phyloP scores from a whole-genome alignment of 805 yeast species.

The Yarrowia sp. region DNA sequence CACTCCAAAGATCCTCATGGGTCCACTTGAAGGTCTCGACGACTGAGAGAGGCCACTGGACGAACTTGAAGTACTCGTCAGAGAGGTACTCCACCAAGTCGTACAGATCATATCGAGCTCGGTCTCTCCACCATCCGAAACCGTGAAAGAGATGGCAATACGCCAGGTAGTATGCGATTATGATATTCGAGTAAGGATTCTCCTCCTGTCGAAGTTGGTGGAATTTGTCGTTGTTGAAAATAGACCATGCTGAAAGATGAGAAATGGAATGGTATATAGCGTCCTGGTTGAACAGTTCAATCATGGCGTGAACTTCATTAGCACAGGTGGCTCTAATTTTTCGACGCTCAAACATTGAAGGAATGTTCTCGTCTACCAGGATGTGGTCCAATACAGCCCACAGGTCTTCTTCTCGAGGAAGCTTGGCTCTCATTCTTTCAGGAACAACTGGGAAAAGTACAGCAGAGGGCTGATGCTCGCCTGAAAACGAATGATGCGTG shows the following conservation, averaged over 20 bases:
- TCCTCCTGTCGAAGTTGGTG: background rate
- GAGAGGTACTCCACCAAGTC: constrained; percentile 4
- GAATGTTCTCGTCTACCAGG: background rate
- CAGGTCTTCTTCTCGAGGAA: constrained; percentile 11
- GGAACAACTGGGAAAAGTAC: background rate
- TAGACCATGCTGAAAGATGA: background rate
- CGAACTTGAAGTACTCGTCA: background rate
- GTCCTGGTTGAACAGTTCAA: constrained; percentile 15
- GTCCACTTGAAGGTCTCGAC: background rate
- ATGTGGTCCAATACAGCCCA: constrained; percentile 1
- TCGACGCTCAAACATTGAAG: background rate
- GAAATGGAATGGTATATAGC: background rate
- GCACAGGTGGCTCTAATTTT: background rate
- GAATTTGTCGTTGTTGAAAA: background rate
- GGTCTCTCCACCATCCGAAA: constrained; percentile 13
- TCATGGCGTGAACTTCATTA: background rate
- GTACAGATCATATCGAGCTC: constrained; percentile 1
- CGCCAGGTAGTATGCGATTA: background rate
- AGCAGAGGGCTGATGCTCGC: background rate
- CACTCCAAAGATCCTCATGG: background rate
- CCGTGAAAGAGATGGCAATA: constrained; percentile 5
- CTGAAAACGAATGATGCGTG: background rate
- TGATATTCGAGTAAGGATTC: background rate
- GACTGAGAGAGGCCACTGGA: constrained; percentile 5
- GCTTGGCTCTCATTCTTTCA: background rate